Percentiles rank a stretch among this genome's conserved stretches.
Evolutionary conservation across 1,284 basidiomycete species (phyloP).

Genomic region (Austropuccinia psidii): DNA sequence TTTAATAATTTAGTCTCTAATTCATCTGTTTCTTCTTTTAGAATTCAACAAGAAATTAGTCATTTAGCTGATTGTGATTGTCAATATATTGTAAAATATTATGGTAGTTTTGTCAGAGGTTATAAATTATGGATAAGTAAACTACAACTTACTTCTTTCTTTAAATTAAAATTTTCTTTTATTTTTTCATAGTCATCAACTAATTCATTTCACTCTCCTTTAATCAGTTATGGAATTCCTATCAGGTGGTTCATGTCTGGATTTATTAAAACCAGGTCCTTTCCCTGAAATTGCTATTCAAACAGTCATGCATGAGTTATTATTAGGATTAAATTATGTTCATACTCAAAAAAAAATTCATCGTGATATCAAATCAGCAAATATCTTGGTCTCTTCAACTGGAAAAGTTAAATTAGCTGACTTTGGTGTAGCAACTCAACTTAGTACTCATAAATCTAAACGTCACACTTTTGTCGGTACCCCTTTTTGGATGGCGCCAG

Average conservation of each 20-base stretch:
- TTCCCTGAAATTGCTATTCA: slow-evolving; percentile 30
- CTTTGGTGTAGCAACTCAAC: slow-evolving; percentile 91
- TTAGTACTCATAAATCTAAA: slow-evolving; percentile 65
- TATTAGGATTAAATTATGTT: slow-evolving; percentile 83
- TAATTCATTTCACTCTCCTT: background rate
- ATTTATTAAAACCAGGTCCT: slow-evolving; percentile 23
- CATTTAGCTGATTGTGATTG: slow-evolving; percentile 28
- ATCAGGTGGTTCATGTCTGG: slow-evolving; percentile 35
- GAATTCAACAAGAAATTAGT: slow-evolving; percentile 30
- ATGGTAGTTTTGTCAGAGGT: slow-evolving; percentile 30
- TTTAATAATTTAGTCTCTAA: background rate
- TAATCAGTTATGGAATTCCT: slow-evolving; percentile 29
- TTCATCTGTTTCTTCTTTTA: background rate
- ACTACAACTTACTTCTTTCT: background rate
- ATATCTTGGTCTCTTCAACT: slow-evolving; percentile 82
- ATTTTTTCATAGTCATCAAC: background rate
- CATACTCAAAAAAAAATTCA: slow-evolving; percentile 93
- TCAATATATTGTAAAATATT: slow-evolving; percentile 33
- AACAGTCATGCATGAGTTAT: slow-evolving; percentile 63
- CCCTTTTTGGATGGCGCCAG: slow-evolving; percentile 97
- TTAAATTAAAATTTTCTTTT: background rate
- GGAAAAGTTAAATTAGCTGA: slow-evolving; percentile 94
- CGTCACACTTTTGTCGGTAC: slow-evolving; percentile 86
- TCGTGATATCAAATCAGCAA: slow-evolving; percentile 96
- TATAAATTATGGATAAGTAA: slow-evolving; percentile 35